Evolutionary conservation across 768 basidiomycete genomes (phyloP).

Genomic region (Ephemerocybe angulata): DNA sequence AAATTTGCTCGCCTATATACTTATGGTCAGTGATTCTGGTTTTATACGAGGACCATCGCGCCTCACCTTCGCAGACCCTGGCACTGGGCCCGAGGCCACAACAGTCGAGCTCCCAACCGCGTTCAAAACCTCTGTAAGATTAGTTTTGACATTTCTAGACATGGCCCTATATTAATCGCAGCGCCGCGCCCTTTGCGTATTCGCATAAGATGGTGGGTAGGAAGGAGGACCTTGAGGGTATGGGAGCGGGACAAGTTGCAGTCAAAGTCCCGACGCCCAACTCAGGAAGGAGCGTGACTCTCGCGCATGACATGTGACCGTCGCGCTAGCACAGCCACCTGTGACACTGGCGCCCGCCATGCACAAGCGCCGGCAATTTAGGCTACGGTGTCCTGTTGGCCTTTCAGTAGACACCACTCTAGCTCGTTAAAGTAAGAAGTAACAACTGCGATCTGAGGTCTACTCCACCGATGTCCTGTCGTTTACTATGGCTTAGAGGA

Average conservation of each 20-base stretch:
- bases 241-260: neutral
- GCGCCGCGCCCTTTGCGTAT: neutral
- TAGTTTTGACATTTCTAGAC: neutral
- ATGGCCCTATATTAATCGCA: neutral
- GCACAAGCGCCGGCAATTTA: neutral
- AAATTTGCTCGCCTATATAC: neutral
- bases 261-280: neutral
- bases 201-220: no score
- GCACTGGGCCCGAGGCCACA: neutral
- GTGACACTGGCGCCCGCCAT: neutral
- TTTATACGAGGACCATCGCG: neutral
- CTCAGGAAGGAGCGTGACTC: neutral
- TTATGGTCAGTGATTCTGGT: neutral
- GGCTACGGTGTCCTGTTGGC: neutral
- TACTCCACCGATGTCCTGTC: no score
- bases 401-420: no score
- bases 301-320: neutral
- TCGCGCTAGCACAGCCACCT: neutral
- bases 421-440: no score
- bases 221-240: neutral
- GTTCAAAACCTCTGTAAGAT: neutral
- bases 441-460: no score
- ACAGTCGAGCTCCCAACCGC: neutral
- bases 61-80: neutral
- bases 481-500: no score